These are phyloP conservation scores for Xylariaceae sp. DNA, from an alignment of 2,329 filamentous ascomycete species.

Conservation along the genomic window DNA sequence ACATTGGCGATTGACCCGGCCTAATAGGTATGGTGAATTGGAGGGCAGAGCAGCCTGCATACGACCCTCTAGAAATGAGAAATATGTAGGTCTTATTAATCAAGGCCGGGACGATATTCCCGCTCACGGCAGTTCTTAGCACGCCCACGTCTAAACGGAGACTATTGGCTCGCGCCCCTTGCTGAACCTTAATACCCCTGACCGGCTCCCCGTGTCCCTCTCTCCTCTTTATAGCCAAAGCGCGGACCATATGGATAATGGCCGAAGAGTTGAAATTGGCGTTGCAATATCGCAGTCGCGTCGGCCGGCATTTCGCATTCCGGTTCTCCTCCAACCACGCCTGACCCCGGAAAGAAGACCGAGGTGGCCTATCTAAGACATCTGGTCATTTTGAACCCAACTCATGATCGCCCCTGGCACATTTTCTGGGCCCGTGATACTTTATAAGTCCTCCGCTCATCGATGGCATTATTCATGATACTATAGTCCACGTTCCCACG, in stretches of 20 bases:
- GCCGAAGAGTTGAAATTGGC: background rate
- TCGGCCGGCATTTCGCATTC: background rate
- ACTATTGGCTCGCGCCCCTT: slow-evolving; percentile 8
- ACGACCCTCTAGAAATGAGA: background rate
- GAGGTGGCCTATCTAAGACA: background rate
- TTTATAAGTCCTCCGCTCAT: background rate
- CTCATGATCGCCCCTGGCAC: background rate
- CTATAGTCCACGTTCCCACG: too few species aligned
- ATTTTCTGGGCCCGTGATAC: background rate
- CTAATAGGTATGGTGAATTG: background rate
- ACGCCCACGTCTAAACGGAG: background rate
- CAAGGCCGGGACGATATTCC: slow-evolving; percentile 1
- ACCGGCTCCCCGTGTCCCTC: background rate
- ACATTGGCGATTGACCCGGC: background rate
- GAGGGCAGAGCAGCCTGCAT: background rate
- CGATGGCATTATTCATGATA: background rate
- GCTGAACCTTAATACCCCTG: slow-evolving; percentile 9
- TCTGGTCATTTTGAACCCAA: background rate
- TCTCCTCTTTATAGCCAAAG: background rate
- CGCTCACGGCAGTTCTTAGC: background rate
- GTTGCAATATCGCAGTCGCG: slow-evolving; percentile 13
- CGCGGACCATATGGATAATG: background rate
- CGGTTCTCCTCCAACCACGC: background rate
- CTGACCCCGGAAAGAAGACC: background rate
- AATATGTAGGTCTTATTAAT: background rate